Evolutionary conservation across 192 early-diverging fungal species (phyloP), one percentile per base, ranked within the genome.

Genomic region (Dissophora ornata): DNA sequence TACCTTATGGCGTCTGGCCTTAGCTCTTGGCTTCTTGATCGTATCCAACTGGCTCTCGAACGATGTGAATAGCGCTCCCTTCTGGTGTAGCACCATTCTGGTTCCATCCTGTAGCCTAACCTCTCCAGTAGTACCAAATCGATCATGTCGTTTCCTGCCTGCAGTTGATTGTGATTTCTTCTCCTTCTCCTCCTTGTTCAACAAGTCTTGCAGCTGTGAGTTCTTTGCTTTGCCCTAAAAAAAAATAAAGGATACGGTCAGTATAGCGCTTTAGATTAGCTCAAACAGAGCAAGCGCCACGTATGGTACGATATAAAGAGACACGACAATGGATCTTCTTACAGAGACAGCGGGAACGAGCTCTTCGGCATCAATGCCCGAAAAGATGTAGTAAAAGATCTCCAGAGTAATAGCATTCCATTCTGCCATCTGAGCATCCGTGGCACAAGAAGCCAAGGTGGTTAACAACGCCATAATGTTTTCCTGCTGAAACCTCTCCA

Each of bases 101-200:
- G 66, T 64, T 0, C 71, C 73, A 22, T 80, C 82, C 80, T 65
- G 49, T 13, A 82, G 78, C 33, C 79, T 50, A 1, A 89, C 78
- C 4, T 84, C 82, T 49, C 86, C 90, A 19, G 87, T 85, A n/a
- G 90, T 87, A 30, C 91, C 89, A 78, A 92, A 92, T 57, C 88
- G 71, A 28, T 86, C 86, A 47, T 92, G 91, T 28, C 91, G 71
- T 46, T 50, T 65, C 30, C 84, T 60, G 48, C 61, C 80, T 33
- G 71, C 71, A 1, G 63, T 61, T 0, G 57, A 66, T 44, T 61
- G 47, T 15, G 15, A 19, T 19, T 52, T 36, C 32, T 62, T 77
- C 8, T 59, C 64, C 24, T 33, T 52, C 29, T 61, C 63, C 29
- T 77, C 73, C 32, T 77, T 77, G 16, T 54, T 53, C 1, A 77